Evolutionary conservation across 2,329 filamentous ascomycete genomes (phyloP), one percentile per base, ranked within the genome.

Genomic region (Alternaria novae-zelandiae): DNA sequence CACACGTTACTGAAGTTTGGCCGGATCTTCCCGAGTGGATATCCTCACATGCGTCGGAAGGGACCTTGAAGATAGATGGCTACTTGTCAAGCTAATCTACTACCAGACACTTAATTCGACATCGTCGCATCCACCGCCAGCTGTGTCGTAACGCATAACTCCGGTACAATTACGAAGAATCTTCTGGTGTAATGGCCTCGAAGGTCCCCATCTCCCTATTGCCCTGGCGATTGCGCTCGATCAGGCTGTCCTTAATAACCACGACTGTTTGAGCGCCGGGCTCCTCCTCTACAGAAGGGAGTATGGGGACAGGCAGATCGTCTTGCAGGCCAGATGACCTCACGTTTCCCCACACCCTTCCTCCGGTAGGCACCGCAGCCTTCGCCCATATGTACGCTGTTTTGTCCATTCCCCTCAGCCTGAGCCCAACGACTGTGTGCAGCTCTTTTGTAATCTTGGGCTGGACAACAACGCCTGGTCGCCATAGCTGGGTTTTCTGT

Each of bases 341-440:
- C 12, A 74, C 67, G 51, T 76, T 63, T 10, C 66, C 65, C 73
- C 74, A 78, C 11, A 56, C 56, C 17, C 51, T 50, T 21, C 21
- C 32, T 15, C 30, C 56, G 7, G 57, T 43, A 1, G 45, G n/a
- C 2, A 6, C 25, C 21, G 60, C 57, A 1, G 57, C 26, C 51
- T 56, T 70, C 3, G 68, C 69, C 69, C 70, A 75, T 5, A 76
- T 43, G 23, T 72, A 76, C 4, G 60, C 68, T 65, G 72, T 73
- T 15, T 62, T 57, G 9, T 59, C 44, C 73, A 78, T 75, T 8
- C 74, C 74, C 20, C 70, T 70, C 7, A 78, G 56, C 15, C 69
- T 66, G 9, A 76, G 32, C 1, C 75, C 74, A 13, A 77, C 54
- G 6, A 75, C 74, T 1, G 65, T 63, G 55, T 78, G 74, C 0